Evolutionary conservation across 1,139 yeast genomes (phyloP).

Genomic region (Debaryomycetaceae sp.): DNA sequence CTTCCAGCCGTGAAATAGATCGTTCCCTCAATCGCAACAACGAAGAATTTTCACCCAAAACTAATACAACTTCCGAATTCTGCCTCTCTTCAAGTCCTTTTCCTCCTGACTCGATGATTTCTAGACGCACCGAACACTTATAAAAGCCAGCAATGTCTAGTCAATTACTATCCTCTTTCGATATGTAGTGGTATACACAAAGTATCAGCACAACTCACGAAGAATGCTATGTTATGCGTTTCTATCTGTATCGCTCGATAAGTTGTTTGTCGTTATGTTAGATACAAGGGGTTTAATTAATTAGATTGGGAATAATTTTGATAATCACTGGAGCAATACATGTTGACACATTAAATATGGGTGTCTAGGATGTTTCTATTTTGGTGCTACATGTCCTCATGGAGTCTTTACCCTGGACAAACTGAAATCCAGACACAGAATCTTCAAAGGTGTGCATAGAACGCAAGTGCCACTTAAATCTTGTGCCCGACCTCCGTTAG

Average conservation of each 20-base stretch:
- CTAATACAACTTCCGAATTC: not conserved
- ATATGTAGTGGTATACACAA: not conserved
- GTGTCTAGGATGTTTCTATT: not conserved
- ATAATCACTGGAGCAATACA: not conserved
- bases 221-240: not conserved
- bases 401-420: too few relatives aligned
- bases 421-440: too few relatives aligned
- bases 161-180: not conserved
- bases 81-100: not conserved
- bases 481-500: too few relatives aligned
- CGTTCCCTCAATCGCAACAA: not conserved
- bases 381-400: too few relatives aligned
- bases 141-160: not conserved
- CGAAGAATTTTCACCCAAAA: too few relatives aligned
- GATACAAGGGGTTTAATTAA: not conserved
- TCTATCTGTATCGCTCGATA: not conserved
- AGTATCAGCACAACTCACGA: not conserved
- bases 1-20: not conserved
- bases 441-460: too few relatives aligned
- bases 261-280: not conserved
- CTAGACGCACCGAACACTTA: not conserved
- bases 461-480: too few relatives aligned
- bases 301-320: not conserved
- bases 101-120: not conserved
- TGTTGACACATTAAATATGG: not conserved